Evolutionary conservation across 1,139 yeast genomes (phyloP).

Genomic region (Lipomyces yarrowii): DNA sequence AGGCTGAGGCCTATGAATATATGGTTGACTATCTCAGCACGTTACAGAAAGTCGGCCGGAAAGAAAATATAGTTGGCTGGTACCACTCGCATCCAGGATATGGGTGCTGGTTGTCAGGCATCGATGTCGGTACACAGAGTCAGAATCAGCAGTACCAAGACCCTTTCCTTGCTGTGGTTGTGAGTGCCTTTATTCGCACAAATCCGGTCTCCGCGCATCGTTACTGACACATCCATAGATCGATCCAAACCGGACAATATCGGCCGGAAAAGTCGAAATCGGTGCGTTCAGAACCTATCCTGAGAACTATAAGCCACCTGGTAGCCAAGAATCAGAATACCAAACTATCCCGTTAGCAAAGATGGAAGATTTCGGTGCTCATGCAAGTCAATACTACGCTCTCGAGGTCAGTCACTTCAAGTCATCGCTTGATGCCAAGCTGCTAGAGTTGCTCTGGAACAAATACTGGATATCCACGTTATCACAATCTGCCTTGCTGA

Average conservation of each 20-base stretch:
- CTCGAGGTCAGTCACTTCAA: constrained; percentile 67
- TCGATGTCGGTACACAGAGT: constrained; percentile 78
- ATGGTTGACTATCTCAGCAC: constrained; percentile 82
- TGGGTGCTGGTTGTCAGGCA: constrained; percentile 54
- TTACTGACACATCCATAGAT: constrained; percentile 38
- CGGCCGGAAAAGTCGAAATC: constrained; percentile 72
- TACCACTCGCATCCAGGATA: constrained; percentile 90
- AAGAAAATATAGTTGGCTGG: constrained; percentile 83
- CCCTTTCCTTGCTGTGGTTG: constrained; percentile 85
- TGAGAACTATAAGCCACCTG: constrained; percentile 43
- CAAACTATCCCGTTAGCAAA: constrained; percentile 52
- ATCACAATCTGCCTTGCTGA: constrained; percentile 39
- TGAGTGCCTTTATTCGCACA: constrained; percentile 6
- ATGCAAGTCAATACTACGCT: constrained; percentile 70
- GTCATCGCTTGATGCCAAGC: constrained; percentile 54
- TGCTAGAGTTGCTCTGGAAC: constrained; percentile 53
- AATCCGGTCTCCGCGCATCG: neutral
- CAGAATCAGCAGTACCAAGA: constrained; percentile 87
- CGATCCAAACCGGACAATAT: constrained; percentile 73
- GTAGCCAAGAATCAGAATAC: constrained; percentile 28
- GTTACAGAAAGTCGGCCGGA: constrained; percentile 55
- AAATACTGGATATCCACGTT: constrained; percentile 54
- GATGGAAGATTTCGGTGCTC: constrained; percentile 67
- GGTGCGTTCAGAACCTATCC: constrained; percentile 91
- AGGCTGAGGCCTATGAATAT: constrained; percentile 89